Evolutionary conservation across 805 yeast genomes (phyloP).

Genomic region (Metschnikowia peoriensis): DNA sequence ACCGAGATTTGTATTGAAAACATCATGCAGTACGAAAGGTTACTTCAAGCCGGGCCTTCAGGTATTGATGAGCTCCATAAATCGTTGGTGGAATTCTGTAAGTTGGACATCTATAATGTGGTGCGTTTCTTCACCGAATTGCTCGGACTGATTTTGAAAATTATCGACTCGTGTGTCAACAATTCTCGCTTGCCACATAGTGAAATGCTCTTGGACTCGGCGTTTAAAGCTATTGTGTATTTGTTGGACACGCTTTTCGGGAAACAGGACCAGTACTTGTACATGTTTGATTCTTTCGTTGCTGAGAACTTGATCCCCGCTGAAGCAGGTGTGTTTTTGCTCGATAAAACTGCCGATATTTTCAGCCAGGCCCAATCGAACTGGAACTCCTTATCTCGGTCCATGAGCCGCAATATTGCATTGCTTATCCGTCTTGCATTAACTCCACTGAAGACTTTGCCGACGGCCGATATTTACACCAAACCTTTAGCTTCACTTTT

Average conservation of each 20-base stretch:
- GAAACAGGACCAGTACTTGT: slow-evolving; percentile 61
- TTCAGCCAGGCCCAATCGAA: slow-evolving; percentile 49
- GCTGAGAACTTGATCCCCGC: slow-evolving; percentile 39
- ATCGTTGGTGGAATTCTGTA: slow-evolving; percentile 49
- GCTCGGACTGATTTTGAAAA: slow-evolving; percentile 35
- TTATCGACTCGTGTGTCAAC: slow-evolving; percentile 28
- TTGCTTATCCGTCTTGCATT: slow-evolving; percentile 46
- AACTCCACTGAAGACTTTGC: slow-evolving; percentile 19
- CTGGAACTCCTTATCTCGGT: slow-evolving; percentile 64
- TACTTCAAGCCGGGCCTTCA: slow-evolving; percentile 41
- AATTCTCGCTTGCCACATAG: slow-evolving; percentile 24
- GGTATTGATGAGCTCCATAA: slow-evolving; percentile 46
- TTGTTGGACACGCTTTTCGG: slow-evolving; percentile 62
- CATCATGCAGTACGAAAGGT: slow-evolving; percentile 51
- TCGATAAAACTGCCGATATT: slow-evolving; percentile 45
- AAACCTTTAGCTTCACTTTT: slow-evolving; percentile 34
- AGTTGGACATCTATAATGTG: slow-evolving; percentile 51
- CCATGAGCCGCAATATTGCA: slow-evolving; percentile 59
- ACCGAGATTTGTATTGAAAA: slow-evolving; percentile 53
- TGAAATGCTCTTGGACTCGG: slow-evolving; percentile 32
- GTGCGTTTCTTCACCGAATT: slow-evolving; percentile 62
- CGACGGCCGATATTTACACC: slow-evolving; percentile 24
- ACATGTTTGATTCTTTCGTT: slow-evolving; percentile 53
- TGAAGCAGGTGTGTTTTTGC: slow-evolving; percentile 49
- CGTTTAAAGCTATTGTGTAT: slow-evolving; percentile 58